Percentiles rank a stretch among this genome's conserved stretches.
These are phyloP conservation scores for Magnaporthales sp. DNA, from an alignment of 2,329 filamentous ascomycete species.

Conservation along the genomic window DNA sequence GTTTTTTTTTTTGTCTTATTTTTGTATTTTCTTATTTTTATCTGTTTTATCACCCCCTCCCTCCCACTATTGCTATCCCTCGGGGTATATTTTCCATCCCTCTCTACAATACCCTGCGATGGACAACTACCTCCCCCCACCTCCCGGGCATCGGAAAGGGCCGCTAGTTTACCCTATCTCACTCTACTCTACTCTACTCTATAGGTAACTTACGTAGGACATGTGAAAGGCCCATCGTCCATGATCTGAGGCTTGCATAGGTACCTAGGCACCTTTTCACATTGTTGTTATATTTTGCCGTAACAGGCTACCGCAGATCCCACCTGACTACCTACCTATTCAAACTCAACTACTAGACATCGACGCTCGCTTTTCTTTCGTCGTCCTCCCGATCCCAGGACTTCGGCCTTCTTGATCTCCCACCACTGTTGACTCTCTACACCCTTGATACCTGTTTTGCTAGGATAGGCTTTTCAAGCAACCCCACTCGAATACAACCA, in stretches of 20 bases:
- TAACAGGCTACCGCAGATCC: neutral
- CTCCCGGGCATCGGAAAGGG: neutral
- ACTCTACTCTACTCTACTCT: neutral
- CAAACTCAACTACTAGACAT: neutral
- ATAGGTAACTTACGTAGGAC: neutral
- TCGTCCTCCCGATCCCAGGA: neutral
- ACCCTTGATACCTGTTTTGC: neutral
- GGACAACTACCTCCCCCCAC: neutral
- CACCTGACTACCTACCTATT: neutral
- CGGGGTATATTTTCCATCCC: neutral
- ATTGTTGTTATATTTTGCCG: neutral
- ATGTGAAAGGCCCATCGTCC: neutral
- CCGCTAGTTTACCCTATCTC: neutral
- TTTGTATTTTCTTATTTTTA: too few species aligned
- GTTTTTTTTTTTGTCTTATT: too few species aligned
- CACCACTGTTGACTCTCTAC: neutral
- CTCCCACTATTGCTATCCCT: too few species aligned
- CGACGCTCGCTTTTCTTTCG: neutral
- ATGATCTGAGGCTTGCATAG: neutral
- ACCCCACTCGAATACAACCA: neutral
- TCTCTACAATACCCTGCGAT: neutral
- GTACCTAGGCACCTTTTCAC: neutral
- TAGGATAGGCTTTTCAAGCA: neutral
- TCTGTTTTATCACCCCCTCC: neutral
- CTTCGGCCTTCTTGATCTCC: neutral